Evolutionary conservation across 108 stramenopile species (phyloP).

Genomic region (Cyclotella choctawhatcheeana): DNA sequence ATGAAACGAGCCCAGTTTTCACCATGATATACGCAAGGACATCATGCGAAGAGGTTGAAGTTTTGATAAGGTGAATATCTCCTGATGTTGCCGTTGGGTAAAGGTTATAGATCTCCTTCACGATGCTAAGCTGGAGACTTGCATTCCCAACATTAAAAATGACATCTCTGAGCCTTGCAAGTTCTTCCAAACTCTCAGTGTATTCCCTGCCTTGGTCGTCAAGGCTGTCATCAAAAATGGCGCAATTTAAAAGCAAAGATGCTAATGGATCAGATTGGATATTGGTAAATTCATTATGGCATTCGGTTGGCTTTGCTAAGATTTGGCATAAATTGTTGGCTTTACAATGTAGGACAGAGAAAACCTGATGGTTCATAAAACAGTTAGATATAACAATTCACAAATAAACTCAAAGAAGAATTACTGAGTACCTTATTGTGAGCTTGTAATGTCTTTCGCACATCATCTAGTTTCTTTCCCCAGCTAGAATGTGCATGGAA

Average conservation of each 20-base stretch:
- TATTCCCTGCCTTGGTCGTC: neutral
- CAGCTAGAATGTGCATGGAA: too few relatives aligned
- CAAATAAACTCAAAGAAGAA: too few relatives aligned
- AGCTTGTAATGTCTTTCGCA: too few relatives aligned
- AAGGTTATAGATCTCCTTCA: constrained; percentile 43
- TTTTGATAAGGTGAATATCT: constrained; percentile 51
- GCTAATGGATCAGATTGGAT: constrained; percentile 13
- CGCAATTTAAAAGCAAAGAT: constrained; percentile 24
- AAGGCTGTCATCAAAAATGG: constrained; percentile 59
- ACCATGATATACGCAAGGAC: constrained; percentile 55
- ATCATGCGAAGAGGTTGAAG: constrained; percentile 45
- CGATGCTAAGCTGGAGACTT: constrained; percentile 40
- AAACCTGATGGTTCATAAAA: too few relatives aligned
- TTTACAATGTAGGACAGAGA: too few relatives aligned
- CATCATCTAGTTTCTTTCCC: too few relatives aligned
- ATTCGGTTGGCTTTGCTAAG: neutral
- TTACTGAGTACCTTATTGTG: too few relatives aligned
- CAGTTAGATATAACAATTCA: too few relatives aligned
- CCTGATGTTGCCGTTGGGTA: constrained; percentile 45
- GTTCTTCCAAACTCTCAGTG: constrained; percentile 10
- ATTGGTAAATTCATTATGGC: constrained; percentile 4
- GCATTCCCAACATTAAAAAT: constrained; percentile 54
- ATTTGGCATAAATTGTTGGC: constrained; percentile 14
- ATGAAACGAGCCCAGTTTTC: constrained; percentile 55
- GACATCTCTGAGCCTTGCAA: constrained; percentile 50